Conservation (phyloP, 768 basidiomycete species). For the Tephrocybe sp. region DNA sequence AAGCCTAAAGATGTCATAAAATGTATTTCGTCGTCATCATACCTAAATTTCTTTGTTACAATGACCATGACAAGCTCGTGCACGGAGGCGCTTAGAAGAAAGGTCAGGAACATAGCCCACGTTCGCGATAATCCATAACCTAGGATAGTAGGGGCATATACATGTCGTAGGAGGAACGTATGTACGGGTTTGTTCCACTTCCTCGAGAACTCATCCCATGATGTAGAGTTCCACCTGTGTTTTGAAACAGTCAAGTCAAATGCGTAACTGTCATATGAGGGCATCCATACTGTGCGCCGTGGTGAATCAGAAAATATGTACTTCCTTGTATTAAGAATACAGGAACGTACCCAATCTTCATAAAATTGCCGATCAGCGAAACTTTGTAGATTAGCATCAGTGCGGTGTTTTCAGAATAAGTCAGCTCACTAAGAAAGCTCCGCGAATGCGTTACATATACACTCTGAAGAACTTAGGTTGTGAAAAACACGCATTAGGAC, state of each 20-base stretch:
- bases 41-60: constrained; percentile 91
- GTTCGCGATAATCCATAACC: constrained; percentile 73
- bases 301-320: neutral
- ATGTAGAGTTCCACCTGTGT: constrained; percentile 91
- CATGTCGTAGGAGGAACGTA: constrained; percentile 89
- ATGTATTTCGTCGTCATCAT: constrained; percentile 19
- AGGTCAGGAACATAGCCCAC: constrained; percentile 91
- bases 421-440: constrained; percentile 79
- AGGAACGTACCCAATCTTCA: constrained; percentile 79
- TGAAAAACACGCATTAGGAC: neutral
- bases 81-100: constrained; percentile 83
- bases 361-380: constrained; percentile 99
- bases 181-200: constrained; percentile 99
- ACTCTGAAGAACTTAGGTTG: constrained; percentile 75
- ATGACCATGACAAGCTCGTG: constrained; percentile 98
- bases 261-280: neutral
- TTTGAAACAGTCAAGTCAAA: neutral
- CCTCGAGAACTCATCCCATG: constrained; percentile 96
- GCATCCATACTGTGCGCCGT: constrained; percentile 14
- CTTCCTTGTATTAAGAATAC: neutral
- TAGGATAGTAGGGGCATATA: constrained; percentile 87
- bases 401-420: constrained; percentile 1
- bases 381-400: constrained; percentile 34
- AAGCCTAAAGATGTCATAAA: neutral
- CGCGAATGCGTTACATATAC: constrained; percentile 95